Conservation (phyloP, 208 protist genomes). For the Trypanosoma boissoni region DNA sequence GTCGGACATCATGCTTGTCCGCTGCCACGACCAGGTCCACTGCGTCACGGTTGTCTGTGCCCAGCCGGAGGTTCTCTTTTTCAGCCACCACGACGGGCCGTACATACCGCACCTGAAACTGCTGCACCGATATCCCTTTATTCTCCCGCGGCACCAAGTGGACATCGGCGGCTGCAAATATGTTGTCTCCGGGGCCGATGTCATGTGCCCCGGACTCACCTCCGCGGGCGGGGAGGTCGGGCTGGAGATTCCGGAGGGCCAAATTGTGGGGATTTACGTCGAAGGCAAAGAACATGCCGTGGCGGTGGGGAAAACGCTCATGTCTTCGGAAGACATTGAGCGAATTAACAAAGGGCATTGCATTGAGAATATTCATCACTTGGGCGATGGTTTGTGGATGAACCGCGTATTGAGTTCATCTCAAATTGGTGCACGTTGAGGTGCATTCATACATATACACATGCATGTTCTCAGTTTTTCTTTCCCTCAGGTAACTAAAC, state of each 20-base stretch:
- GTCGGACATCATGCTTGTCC: slow-evolving; percentile 88
- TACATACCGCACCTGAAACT: slow-evolving; percentile 95
- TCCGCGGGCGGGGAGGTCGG: slow-evolving; percentile 89
- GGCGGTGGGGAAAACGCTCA: slow-evolving; percentile 90
- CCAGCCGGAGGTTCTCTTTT: slow-evolving; percentile 95
- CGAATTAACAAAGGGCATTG: slow-evolving; percentile 90
- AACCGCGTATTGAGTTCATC: slow-evolving; percentile 83
- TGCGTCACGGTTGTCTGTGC: slow-evolving; percentile 90
- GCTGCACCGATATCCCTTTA: slow-evolving; percentile 97
- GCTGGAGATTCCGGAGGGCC: slow-evolving; percentile 43
- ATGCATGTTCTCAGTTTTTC: too few species aligned
- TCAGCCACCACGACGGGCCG: slow-evolving; percentile 94
- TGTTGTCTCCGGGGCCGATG: slow-evolving; percentile 95
- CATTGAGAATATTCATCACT: slow-evolving; percentile 96
- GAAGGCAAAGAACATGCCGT: slow-evolving; percentile 97
- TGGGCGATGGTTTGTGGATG: slow-evolving; percentile 97
- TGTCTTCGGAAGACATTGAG: slow-evolving; percentile 93
- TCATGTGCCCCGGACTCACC: slow-evolving; percentile 98
- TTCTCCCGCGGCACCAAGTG: slow-evolving; percentile 94
- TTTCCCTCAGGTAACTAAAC: too few species aligned
- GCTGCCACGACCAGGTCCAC: slow-evolving; percentile 91
- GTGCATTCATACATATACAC: not conserved
- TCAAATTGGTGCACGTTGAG: slow-evolving; percentile 49
- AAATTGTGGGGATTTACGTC: slow-evolving; percentile 89
- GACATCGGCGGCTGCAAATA: slow-evolving; percentile 97